Evolutionary conservation across 805 yeast species (phyloP), one percentile per base, ranked within the genome.

Genomic region (Zygosaccharomyces kombuchaensis): DNA sequence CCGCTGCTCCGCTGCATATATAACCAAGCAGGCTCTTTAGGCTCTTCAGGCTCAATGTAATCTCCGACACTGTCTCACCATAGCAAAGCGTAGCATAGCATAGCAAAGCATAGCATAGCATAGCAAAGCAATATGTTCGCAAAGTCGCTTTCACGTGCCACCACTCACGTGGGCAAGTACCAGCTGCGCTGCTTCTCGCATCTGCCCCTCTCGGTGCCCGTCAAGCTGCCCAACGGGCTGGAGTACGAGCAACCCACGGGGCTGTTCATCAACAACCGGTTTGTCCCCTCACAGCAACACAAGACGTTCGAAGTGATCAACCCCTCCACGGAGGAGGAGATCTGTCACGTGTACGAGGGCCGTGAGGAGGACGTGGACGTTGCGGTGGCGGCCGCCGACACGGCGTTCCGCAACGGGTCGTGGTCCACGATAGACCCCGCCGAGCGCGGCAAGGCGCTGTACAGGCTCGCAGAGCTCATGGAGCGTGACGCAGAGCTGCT

Each of bases 331-430:
- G 93, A 85, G 66, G 82, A 84, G 62, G 75, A 71, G 47, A 78
- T 87, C 53, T 73, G 82, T 43, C 75, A 75, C 41, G 80, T 86
- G 42, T 81, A 84, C 63, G 90, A 82, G 62, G 96, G 90, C 38
- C 73, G 77, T 47, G 82, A 71, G 43, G 91, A 77, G 43, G 96
- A 89, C 65, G 83, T 89, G 31, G 90, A 89, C 54, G 56, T 68
- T 48, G 98, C 98, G 12, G 96, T 91, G 26, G 76, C 78, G 27
- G 93, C 95, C 31, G 97, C 97, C 27, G 74, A 78, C 54, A 72
- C 71, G 40, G 96, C 96, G 8, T 87, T 83, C 74, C 71, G 81
- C 40, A 67, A 75, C 32, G 72, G 70, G 90, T 95, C 84, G 14
- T 88, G 96, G 95, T 77, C 87, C 43, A 70, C 69, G 36, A 71